Percentiles rank a stretch among this genome's conserved stretches.
These are phyloP conservation scores for Aspergillus intermedius DNA, from an alignment of 2,329 filamentous ascomycete species.

Conservation along the genomic window DNA sequence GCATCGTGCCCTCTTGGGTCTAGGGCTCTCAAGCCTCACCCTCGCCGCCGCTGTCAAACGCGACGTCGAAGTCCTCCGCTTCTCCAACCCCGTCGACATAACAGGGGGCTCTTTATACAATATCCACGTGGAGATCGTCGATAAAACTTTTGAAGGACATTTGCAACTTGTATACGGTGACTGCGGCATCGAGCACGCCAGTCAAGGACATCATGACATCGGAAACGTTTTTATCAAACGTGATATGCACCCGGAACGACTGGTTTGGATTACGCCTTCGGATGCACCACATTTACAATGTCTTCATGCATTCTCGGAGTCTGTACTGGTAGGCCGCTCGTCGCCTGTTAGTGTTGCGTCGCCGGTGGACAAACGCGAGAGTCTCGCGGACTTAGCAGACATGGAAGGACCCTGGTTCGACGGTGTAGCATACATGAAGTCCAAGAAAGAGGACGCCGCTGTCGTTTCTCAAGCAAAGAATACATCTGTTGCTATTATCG, in stretches of 20 bases:
- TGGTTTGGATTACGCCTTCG: constrained; percentile 34
- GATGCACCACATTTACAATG: constrained; percentile 25
- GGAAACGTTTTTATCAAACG: constrained; percentile 35
- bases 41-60: too few relatives aligned
- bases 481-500: constrained; percentile 29
- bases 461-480: constrained; percentile 27
- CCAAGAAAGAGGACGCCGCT: constrained; percentile 19
- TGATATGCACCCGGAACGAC: constrained; percentile 36
- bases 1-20: too few relatives aligned
- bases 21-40: too few relatives aligned
- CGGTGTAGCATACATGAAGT: constrained; percentile 31
- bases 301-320: constrained; percentile 29
- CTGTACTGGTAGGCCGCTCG: constrained; percentile 14
- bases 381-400: constrained; percentile 29
- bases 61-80: constrained; percentile 9
- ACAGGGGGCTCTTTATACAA: constrained; percentile 43
- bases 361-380: constrained; percentile 15
- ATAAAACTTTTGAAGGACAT: constrained; percentile 38
- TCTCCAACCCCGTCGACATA: constrained; percentile 26
- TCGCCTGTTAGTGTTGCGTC: constrained; percentile 13
- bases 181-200: constrained; percentile 31
- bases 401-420: constrained; percentile 37
- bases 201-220: constrained; percentile 40
- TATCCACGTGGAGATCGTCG: constrained; percentile 40
- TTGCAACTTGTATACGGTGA: constrained; percentile 42